Conservation (phyloP, 495 filamentous ascomycete species). For the Zalerion maritima region DNA sequence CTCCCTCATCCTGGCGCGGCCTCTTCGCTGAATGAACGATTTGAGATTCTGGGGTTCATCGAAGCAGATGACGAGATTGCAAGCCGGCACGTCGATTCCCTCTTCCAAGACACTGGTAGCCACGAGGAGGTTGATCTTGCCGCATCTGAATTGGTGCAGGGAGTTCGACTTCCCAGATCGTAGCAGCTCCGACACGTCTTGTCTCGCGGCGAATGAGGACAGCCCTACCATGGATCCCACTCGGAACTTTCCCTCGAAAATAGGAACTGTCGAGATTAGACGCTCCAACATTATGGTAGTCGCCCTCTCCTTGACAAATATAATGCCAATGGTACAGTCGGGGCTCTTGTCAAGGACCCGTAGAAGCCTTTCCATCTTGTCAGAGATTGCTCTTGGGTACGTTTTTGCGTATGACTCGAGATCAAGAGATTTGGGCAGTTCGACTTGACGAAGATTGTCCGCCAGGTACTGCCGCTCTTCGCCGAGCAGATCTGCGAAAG, state of each 20-base stretch:
- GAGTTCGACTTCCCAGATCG: constrained; percentile 38
- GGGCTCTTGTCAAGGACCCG: constrained; percentile 32
- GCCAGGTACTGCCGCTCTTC: constrained; percentile 49
- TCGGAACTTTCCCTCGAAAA: constrained; percentile 39
- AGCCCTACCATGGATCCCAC: constrained; percentile 61
- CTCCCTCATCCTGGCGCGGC: constrained; percentile 56
- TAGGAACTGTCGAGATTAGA: constrained; percentile 47
- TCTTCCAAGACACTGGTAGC: constrained; percentile 82
- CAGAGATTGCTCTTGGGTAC: constrained; percentile 23
- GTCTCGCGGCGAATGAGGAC: constrained; percentile 35
- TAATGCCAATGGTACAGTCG: constrained; percentile 45
- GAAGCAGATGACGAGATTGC: constrained; percentile 79
- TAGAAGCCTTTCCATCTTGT: constrained; percentile 42
- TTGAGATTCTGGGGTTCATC: constrained; percentile 62
- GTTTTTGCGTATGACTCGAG: constrained; percentile 11
- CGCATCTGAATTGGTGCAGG: constrained; percentile 53
- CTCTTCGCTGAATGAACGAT: constrained; percentile 79
- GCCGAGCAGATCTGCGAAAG: constrained; percentile 24
- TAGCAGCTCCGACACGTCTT: constrained; percentile 46
- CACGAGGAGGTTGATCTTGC: constrained; percentile 62
- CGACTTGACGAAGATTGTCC: constrained; percentile 31
- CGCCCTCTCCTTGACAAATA: constrained; percentile 66
- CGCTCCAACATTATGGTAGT: constrained; percentile 53
- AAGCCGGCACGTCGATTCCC: constrained; percentile 77
- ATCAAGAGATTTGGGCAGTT: constrained; percentile 13